Evolutionary conservation across 2,329 filamentous ascomycete species (phyloP).

Genomic region (Allantophomopsis cytisporea): DNA sequence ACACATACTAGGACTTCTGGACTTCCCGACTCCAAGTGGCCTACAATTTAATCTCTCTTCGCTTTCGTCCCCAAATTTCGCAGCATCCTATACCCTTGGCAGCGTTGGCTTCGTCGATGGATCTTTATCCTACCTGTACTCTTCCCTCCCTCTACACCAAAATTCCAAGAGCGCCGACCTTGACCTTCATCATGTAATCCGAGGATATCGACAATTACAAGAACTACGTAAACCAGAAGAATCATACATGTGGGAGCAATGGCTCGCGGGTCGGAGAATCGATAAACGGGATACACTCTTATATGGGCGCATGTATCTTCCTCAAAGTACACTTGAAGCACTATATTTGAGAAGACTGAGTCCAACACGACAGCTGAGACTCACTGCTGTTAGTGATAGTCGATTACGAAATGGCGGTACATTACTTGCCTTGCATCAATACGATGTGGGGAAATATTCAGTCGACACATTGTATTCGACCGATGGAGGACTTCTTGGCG

Average conservation of each 20-base stretch:
- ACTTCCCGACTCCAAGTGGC: conserved; percentile 76
- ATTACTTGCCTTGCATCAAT: conserved; percentile 59
- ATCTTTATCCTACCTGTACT: conserved; percentile 94
- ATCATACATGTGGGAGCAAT: conserved; percentile 35
- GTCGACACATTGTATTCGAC: conserved; percentile 86
- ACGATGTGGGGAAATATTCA: conserved; percentile 77
- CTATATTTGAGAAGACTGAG: conserved; percentile 69
- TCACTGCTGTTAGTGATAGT: conserved; percentile 66
- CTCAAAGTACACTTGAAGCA: conserved; percentile 75
- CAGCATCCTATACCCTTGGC: conserved; percentile 83
- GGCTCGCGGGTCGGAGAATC: conserved; percentile 32
- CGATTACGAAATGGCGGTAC: conserved; percentile 64
- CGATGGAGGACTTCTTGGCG: conserved; percentile 76
- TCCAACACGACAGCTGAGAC: conserved; percentile 63
- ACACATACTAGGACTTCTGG: conserved; percentile 54
- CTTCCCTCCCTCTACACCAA: conserved; percentile 61
- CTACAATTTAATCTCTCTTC: conserved; percentile 81
- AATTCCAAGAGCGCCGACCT: conserved; percentile 61
- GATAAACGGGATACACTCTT: conserved; percentile 45
- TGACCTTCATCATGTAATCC: conserved; percentile 63
- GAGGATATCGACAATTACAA: conserved; percentile 69
- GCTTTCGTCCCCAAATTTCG: conserved; percentile 83
- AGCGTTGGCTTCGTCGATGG: conserved; percentile 87
- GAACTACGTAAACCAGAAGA: conserved; percentile 43
- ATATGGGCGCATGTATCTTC: conserved; percentile 70